Percentiles rank a stretch among this genome's conserved stretches.
phyloP scores from a whole-genome alignment of 441 rosid genomes.

The Viola pubescens region DNA sequence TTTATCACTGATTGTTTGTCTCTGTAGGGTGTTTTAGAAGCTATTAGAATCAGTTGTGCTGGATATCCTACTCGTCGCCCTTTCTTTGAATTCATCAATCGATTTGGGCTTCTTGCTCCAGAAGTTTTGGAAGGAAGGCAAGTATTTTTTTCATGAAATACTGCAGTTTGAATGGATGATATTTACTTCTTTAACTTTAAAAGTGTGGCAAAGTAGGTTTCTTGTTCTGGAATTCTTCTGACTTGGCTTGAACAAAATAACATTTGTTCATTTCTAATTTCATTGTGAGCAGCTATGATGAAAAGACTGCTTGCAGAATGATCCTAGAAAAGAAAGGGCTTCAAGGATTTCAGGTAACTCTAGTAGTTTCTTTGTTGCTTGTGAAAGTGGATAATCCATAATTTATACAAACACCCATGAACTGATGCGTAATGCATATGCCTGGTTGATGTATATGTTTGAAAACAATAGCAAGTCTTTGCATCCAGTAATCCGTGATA shows the following conservation, averaged over 20 bases:
- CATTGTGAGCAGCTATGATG: constrained; percentile 58
- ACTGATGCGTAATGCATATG: not conserved
- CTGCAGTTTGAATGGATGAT: constrained; percentile 6
- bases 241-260: constrained; percentile 16
- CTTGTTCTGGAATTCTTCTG: constrained; percentile 14
- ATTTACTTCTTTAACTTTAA: constrained; percentile 5
- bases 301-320: constrained; percentile 62
- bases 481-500: not conserved
- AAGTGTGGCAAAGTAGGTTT: constrained; percentile 12
- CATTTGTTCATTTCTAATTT: constrained; percentile 19
- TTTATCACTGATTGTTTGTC: constrained; percentile 20
- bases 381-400: not conserved
- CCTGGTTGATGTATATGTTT: constrained; percentile 1
- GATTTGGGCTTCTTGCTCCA: constrained; percentile 83
- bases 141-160: constrained; percentile 25
- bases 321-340: constrained; percentile 82
- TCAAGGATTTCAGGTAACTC: constrained; percentile 82
- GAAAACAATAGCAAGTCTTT: not conserved
- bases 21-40: constrained; percentile 91
- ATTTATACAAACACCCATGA: not conserved
- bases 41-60: constrained; percentile 96
- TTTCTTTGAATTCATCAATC: constrained; percentile 79
- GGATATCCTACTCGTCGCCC: constrained; percentile 96
- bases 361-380: constrained; percentile 11
- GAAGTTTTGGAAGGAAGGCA: constrained; percentile 77